These are phyloP conservation scores for Guadua angustifolia DNA, from an alignment of 176 grass and related monocot genomes.

Conservation along the genomic window DNA sequence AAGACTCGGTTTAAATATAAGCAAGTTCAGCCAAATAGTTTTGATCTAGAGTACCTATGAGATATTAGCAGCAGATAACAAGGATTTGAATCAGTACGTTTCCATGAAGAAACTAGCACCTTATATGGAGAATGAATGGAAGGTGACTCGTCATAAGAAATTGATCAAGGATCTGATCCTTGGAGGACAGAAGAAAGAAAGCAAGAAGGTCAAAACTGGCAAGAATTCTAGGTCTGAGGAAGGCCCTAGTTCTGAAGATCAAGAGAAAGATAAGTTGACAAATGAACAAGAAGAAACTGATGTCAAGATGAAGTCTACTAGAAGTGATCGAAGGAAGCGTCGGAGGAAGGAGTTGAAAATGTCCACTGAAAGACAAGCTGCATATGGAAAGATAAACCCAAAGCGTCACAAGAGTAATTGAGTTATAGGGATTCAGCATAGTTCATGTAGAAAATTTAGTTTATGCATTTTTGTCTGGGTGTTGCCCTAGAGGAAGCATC, in stretches of 20 bases:
- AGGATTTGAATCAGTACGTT: constrained; percentile 91
- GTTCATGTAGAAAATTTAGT: constrained; percentile 38
- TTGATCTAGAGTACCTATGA: constrained; percentile 61
- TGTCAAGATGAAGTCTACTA: constrained; percentile 55
- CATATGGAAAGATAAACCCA: constrained; percentile 60
- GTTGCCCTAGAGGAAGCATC: neutral
- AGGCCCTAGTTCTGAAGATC: constrained; percentile 46
- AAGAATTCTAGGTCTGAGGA: constrained; percentile 51
- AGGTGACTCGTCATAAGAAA: constrained; percentile 77
- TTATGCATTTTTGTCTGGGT: constrained; percentile 17
- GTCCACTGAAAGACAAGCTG: constrained; percentile 42
- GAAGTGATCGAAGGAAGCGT: constrained; percentile 64
- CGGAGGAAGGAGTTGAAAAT: constrained; percentile 63
- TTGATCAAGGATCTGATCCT: constrained; percentile 71
- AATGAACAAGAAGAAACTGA: constrained; percentile 49
- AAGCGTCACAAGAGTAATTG: constrained; percentile 69
- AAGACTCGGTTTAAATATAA: constrained; percentile 95
- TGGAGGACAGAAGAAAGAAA: constrained; percentile 50
- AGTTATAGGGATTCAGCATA: constrained; percentile 19
- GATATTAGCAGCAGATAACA: constrained; percentile 67
- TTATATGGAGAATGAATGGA: constrained; percentile 83
- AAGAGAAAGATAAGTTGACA: constrained; percentile 33
- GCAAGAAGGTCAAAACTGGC: constrained; percentile 54
- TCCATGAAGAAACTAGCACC: constrained; percentile 90
- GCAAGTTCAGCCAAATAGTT: constrained; percentile 67